Evolutionary conservation across 2,329 filamentous ascomycete species (phyloP).

Genomic region (Onygenales sp.): DNA sequence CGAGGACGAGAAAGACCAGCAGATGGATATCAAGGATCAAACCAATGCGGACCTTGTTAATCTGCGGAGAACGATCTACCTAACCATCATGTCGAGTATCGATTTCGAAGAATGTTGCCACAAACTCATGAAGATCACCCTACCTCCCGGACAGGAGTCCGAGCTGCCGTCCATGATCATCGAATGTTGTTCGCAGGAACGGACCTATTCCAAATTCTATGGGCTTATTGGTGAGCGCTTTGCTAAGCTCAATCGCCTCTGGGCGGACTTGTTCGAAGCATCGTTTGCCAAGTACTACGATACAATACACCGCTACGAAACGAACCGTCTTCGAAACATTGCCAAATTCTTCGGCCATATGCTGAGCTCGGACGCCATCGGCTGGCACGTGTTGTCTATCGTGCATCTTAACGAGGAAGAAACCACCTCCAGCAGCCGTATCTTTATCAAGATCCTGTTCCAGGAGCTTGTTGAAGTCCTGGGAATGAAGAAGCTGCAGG

Average conservation of each 20-base stretch:
- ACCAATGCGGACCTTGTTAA: conserved; percentile 94
- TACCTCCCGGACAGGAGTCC: conserved; percentile 76
- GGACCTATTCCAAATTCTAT: conserved; percentile 96
- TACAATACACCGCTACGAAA: conserved; percentile 94
- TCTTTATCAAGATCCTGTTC: conserved; percentile 97
- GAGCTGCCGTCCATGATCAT: conserved; percentile 96
- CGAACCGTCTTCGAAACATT: conserved; percentile 88
- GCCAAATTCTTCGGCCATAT: conserved; percentile 91
- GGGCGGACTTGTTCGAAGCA: conserved; percentile 86
- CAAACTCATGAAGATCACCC: conserved; percentile 88
- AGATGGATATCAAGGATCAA: conserved; percentile 94
- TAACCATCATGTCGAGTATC: conserved; percentile 94
- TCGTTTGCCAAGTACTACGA: conserved; percentile 91
- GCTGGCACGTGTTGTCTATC: conserved; percentile 79
- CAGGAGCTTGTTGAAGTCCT: conserved; percentile 83
- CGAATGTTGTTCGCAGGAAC: conserved; percentile 92
- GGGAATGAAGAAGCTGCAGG: conserved; percentile 69
- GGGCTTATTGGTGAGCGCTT: conserved; percentile 90
- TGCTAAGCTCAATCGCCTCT: conserved; percentile 88
- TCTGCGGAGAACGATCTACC: conserved; percentile 84
- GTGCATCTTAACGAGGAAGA: conserved; percentile 94
- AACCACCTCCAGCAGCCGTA: conserved; percentile 90
- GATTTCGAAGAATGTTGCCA: conserved; percentile 95
- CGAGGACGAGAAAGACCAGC: conserved; percentile 67
- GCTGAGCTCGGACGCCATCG: conserved; percentile 76